Base-by-base conservation (phyloP, 2,329 filamentous ascomycete genomes). In the Cladophialophora psammophila region DNA sequence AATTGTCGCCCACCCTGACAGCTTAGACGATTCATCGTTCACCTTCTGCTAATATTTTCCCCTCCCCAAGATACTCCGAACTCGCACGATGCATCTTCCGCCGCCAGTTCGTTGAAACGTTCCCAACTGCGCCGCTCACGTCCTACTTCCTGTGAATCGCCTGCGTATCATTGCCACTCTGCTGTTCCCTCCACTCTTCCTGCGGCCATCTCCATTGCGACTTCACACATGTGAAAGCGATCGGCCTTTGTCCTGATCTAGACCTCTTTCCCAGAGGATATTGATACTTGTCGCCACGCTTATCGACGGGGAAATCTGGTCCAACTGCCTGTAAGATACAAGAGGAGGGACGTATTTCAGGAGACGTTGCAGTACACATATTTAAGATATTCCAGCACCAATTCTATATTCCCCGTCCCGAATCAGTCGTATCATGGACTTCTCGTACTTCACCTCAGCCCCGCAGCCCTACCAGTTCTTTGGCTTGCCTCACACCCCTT, bases 391-490 rank as follows among this genome's bases (percentile, higher is more conserved):
- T 38, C 59, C 52, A 35, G 9, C 20, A 7, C 9, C 54, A 36
- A 35, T 38, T 53, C 54, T 45, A 48, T 6, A 12, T 35, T 55
- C 40, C 8, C 26, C 20, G 18, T 54, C 36, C 26, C n/a, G 13
- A 18, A 55, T 34, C 34, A 35, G 26, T 32, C 26, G 31, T 31
- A 42, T 34, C 50, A 88, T 88, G 86, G 85, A 88, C 72, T 88
- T 86, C 76, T 80, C 81, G 61, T 87, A 85, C 76, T 88, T 83
- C 72, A 74, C 76, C 59, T 73, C 80, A 18, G 76, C 79, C 38
- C 73, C 79, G 20, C 72, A 74, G 56, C 73, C 75, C 18, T 87
- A 83, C 72, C 80, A 81, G 45, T 83, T 84, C 68, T 79, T 84
- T 58, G 81, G 80, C 60, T 76, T 85, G 66, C 78, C 82, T 18